These are phyloP conservation scores for Brassica balearica DNA, from an alignment of 441 rosid species.

Conservation along the genomic window DNA sequence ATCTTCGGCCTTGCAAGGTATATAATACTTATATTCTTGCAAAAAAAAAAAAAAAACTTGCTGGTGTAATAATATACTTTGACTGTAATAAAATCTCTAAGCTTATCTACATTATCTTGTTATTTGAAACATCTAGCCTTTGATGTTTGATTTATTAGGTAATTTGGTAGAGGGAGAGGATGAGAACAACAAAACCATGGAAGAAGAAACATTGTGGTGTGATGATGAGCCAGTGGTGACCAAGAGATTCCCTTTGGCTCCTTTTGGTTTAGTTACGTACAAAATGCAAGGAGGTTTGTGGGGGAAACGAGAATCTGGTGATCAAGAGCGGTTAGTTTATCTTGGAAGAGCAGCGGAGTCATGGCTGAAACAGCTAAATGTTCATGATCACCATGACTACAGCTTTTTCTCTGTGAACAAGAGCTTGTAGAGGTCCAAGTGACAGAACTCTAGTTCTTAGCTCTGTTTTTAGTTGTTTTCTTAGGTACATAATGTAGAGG, in stretches of 20 bases:
- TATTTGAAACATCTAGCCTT: neutral
- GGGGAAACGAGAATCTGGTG: constrained; percentile 54
- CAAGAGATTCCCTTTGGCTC: constrained; percentile 50
- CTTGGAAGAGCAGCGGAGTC: constrained; percentile 73
- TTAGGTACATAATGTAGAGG: constrained; percentile 3
- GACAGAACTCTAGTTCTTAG: constrained; percentile 4
- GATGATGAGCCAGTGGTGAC: constrained; percentile 42
- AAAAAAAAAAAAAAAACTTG: neutral
- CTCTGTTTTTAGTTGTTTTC: constrained; percentile 7
- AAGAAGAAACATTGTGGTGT: constrained; percentile 44
- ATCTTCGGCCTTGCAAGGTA: constrained; percentile 82
- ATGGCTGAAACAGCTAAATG: constrained; percentile 80
- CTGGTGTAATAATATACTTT: neutral
- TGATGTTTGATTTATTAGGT: constrained; percentile 38
- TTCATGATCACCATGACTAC: constrained; percentile 66
- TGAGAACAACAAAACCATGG: constrained; percentile 18
- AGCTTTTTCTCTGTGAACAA: constrained; percentile 55
- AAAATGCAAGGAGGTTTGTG: constrained; percentile 75
- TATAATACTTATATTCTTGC: neutral
- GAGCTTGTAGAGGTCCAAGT: constrained; percentile 24
- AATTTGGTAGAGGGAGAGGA: constrained; percentile 14
- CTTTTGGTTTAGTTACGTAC: constrained; percentile 71
- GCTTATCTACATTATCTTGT: neutral
- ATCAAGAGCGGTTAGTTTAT: constrained; percentile 49
- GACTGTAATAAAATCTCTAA: neutral